A percentile compares a stretch with the other conserved stretches of the same genome.
Conservation (phyloP, 371 early-diverging fungal species). For the Mucor piriformis region DNA sequence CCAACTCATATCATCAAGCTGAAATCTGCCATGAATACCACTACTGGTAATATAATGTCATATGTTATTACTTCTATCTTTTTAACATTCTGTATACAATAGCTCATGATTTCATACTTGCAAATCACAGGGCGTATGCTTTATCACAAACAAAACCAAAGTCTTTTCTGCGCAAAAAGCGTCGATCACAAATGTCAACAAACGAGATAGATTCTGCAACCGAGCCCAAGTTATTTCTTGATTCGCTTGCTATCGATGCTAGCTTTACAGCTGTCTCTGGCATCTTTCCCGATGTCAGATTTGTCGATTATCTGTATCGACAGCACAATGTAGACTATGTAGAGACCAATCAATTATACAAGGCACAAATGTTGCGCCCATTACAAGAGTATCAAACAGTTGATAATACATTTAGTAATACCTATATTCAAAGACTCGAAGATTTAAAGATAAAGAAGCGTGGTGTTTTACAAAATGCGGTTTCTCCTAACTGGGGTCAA, state of each 20-base stretch:
- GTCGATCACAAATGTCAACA: conserved; percentile 6
- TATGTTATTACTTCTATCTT: neutral
- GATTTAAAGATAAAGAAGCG: neutral
- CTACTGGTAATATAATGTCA: neutral
- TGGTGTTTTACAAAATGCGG: neutral
- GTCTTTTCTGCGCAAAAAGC: neutral
- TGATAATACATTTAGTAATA: neutral
- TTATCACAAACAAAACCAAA: neutral
- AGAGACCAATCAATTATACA: conserved; percentile 49
- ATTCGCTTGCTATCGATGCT: neutral
- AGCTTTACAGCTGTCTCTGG: conserved; percentile 16
- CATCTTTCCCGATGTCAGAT: conserved; percentile 17
- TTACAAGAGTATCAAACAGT: neutral
- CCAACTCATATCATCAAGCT: conserved; percentile 6
- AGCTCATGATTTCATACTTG: conserved; percentile 9
- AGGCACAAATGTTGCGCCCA: conserved; percentile 16
- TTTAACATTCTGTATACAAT: neutral
- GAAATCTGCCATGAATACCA: neutral
- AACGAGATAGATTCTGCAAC: neutral
- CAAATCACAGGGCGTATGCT: conserved; percentile 2
- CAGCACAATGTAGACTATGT: conserved; percentile 51
- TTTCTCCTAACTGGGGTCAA: conserved; percentile 59
- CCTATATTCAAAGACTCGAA: neutral
- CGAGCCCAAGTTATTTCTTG: neutral
- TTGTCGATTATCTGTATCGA: conserved; percentile 30